These are phyloP conservation scores for Kluyveromyces lactis DNA, from an alignment of 805 yeast species.

Conservation along the genomic window DNA sequence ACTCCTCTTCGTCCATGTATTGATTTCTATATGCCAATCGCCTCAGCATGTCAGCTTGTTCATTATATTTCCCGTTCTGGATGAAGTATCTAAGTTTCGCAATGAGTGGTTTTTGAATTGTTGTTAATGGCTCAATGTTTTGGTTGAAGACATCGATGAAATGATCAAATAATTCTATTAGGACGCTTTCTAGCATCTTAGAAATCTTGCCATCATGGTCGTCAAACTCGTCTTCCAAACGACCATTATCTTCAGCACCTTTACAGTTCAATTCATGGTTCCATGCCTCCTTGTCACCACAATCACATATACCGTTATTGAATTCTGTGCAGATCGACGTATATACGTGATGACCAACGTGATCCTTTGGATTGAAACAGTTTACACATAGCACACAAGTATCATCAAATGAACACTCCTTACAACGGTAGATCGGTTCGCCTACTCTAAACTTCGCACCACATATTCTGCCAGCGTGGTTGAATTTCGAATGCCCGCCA, in stretches of 20 bases:
- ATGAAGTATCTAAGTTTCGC: conserved; percentile 21
- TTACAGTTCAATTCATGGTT: conserved; percentile 42
- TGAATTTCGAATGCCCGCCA: conserved; percentile 13
- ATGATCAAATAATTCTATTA: conserved; percentile 31
- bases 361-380: conserved; percentile 67
- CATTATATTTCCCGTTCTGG: conserved; percentile 16
- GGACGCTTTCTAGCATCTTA: conserved; percentile 20
- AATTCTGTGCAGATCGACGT: conserved; percentile 40
- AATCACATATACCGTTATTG: conserved; percentile 59
- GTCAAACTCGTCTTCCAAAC: conserved; percentile 26
- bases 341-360: conserved; percentile 54
- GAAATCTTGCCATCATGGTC: conserved; percentile 9
- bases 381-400: conserved; percentile 70
- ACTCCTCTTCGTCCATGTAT: conserved; percentile 5
- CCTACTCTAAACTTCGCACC: conserved; percentile 53
- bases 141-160: conserved; percentile 34
- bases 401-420: conserved; percentile 68
- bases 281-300: conserved; percentile 69
- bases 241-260: conserved; percentile 28
- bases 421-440: conserved; percentile 64
- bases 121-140: conserved; percentile 28
- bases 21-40: conserved; percentile 16
- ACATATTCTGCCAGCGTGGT: conserved; percentile 59
- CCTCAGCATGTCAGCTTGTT: conserved; percentile 14
- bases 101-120: conserved; percentile 24